Evolutionary conservation across 2,329 filamentous ascomycete genomes (phyloP), one percentile per base, ranked within the genome.

Genomic region (Diplodia intermedia): DNA sequence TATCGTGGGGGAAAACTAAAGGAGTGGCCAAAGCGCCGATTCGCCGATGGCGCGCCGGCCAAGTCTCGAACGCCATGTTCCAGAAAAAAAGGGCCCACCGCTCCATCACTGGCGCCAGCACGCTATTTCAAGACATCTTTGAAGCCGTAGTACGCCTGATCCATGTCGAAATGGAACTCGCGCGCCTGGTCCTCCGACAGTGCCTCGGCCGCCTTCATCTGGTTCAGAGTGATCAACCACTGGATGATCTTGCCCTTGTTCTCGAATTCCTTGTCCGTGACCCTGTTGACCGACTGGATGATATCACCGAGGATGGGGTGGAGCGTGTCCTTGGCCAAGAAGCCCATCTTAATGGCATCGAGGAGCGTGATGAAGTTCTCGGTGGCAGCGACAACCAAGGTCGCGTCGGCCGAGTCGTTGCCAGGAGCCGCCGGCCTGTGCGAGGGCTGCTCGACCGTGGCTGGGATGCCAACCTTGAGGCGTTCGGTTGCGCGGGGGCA

Each of bases 351-450:
- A 73, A 99, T 86, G 18, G 95, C 96, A 77, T 99, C 95, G 65
- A 99, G 87, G 76, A 99, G 94, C 0, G 95, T 99, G 79, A 99
- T 99, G 79, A 99, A 99, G 78, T 97, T 96, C 79, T 99, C 94
- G 0, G 94, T 98, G 1, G 95, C 95, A 71, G 94, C 90, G 52
- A 96, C 83, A 69, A 98, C 96, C 43, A 97, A 81, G 54, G 83
- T 85, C 49, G 86, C 86, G n/a, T 86, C 86, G 54, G 84, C 82
- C 57, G 78, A 76, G 61, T 79, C 76, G 55, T 73, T 70, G 73
- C 77, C 77, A 69, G 78, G 76, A 65, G 79, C 75, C 15, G 76
- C 73, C 33, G 77, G 69, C 47, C 77, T 78, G 70, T 84, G 82
- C 52, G 83, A 82, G 14, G 87, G 85, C 70, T 87, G 86, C 77